Base-by-base conservation (phyloP, 192 early-diverging fungal genomes). In the Anaeromyces robustus region DNA sequence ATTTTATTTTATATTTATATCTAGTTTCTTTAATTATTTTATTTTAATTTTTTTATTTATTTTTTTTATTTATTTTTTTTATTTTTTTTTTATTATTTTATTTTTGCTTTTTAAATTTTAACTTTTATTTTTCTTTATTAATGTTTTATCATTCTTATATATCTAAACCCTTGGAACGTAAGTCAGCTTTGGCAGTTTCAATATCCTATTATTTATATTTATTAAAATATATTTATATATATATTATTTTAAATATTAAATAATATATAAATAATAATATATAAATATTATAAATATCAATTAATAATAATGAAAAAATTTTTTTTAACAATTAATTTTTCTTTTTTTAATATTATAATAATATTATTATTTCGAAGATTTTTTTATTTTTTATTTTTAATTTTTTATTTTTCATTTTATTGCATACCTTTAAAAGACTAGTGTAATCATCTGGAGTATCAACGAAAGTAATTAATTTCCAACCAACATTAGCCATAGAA, bases 361-460 rank as follows among this genome's bases (percentile, higher is more conserved):
- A n/a, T n/a, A n/a, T n/a, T n/a, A n/a, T n/a, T n/a, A n/a, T n/a
- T n/a, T n/a, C n/a, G n/a, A n/a, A n/a, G n/a, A n/a, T n/a, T n/a
- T 34, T 34, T 34, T 34, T 34, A 7, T 34, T 7, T 7, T 34
- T 7, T 34, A 34, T 34, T 7, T 34, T 34, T 34, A 41, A 16
- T 1, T 16, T 16, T 41, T 2, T 41, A 9, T 41, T 16, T 41
- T 41, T 41, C 13, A 16, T 41, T 16, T 81, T 30, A 2, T 29
- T 39, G 78, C 83, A 78, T 90, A 95, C 94, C 86, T 84, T 81
- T 87, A 93, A 86, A 30, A 98, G 90, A 82, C 94, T 93, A 34
- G 90, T 85, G 86, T 94, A 93, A 12, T 96, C 97, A 78, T 95
- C 95, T 68, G 95, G 94, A 86, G 95, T 96, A 82, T 98, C 95